phyloP scores from a whole-genome alignment of 2,329 filamentous ascomycete genomes.

The Rhynchosporium graminicola region DNA sequence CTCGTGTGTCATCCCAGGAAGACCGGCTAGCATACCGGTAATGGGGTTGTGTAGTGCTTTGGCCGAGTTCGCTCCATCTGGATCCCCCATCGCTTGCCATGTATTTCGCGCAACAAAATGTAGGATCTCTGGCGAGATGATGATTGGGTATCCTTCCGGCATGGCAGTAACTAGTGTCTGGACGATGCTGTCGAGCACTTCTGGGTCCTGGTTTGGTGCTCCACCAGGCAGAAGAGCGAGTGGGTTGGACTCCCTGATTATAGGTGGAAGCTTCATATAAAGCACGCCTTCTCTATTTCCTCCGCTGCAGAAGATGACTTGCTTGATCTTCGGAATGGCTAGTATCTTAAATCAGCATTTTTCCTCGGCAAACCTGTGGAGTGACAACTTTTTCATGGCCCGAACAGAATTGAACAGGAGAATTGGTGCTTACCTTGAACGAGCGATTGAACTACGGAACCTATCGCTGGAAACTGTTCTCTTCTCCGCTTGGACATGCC shows the following conservation, averaged over 20 bases:
- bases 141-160: constrained; percentile 38
- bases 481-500: constrained; percentile 80
- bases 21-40: constrained; percentile 60
- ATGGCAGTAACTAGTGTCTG: constrained; percentile 24
- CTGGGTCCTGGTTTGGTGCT: constrained; percentile 29
- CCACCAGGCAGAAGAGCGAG: constrained; percentile 47
- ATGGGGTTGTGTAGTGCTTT: constrained; percentile 73
- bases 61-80: constrained; percentile 58
- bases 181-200: constrained; percentile 43
- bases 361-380: neutral
- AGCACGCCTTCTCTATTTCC: constrained; percentile 84
- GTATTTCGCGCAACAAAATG: constrained; percentile 51
- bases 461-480: constrained; percentile 80
- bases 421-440: constrained; percentile 44
- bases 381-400: too few species aligned
- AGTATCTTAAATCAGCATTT: neutral
- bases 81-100: constrained; percentile 54
- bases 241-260: constrained; percentile 65
- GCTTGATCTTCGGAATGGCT: constrained; percentile 68
- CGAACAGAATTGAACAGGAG: neutral
- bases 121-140: constrained; percentile 46
- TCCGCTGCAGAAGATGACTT: constrained; percentile 82
- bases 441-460: constrained; percentile 76
- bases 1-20: constrained; percentile 73
- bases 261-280: constrained; percentile 65